These are phyloP conservation scores for Cystobasidium sp. DNA, from an alignment of 1,284 basidiomycete species.

Conservation along the genomic window DNA sequence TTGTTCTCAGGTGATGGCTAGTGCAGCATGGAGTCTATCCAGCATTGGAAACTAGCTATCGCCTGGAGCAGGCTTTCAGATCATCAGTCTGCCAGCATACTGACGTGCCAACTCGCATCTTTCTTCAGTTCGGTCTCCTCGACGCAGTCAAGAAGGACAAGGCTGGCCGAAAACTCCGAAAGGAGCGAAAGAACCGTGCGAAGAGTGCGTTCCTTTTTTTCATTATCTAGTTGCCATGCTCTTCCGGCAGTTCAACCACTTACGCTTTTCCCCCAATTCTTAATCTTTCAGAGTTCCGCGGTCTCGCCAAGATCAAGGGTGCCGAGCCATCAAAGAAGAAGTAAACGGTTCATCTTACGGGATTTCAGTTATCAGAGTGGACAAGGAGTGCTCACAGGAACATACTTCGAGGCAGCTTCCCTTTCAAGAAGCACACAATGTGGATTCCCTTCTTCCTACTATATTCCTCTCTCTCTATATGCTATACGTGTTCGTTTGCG, in stretches of 20 bases:
- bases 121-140: slow-evolving; percentile 73
- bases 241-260: too few relatives aligned
- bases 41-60: background rate
- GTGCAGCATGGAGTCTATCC: background rate
- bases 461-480: too few relatives aligned
- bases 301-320: slow-evolving; percentile 45
- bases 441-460: too few relatives aligned
- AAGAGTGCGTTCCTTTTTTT: slow-evolving; percentile 64
- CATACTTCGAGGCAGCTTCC: too few relatives aligned
- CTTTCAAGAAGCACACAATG: too few relatives aligned
- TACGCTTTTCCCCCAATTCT: too few relatives aligned
- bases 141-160: slow-evolving; percentile 70
- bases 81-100: too few relatives aligned
- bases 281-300: slow-evolving; percentile 42
- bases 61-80: too few relatives aligned
- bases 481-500: too few relatives aligned
- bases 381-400: too few relatives aligned
- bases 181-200: slow-evolving; percentile 99
- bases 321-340: slow-evolving; percentile 44
- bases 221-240: too few relatives aligned
- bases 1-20: background rate
- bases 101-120: slow-evolving; percentile 20
- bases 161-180: slow-evolving; percentile 95
- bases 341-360: slow-evolving; percentile 31
- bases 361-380: background rate